These are phyloP conservation scores for Jatropha podagrica DNA, from an alignment of 441 rosid genomes.

Conservation along the genomic window DNA sequence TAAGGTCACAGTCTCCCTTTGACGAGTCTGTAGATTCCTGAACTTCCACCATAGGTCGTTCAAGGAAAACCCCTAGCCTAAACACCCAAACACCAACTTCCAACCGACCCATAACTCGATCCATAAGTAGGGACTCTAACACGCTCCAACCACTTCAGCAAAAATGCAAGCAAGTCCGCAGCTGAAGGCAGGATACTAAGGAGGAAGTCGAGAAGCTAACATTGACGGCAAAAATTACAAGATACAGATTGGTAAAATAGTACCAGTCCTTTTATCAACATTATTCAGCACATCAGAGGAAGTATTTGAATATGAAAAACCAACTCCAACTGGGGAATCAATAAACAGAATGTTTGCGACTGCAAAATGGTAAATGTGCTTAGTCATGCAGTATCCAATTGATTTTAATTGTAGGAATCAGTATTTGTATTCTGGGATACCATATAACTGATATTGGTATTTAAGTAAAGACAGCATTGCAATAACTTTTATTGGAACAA, in stretches of 20 bases:
- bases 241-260: constrained; percentile 24
- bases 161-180: constrained; percentile 64
- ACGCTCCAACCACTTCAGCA: constrained; percentile 89
- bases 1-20: no score
- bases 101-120: no score
- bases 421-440: neutral
- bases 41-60: no score
- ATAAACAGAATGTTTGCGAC: constrained; percentile 80
- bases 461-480: neutral
- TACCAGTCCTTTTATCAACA: constrained; percentile 88
- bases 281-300: constrained; percentile 69
- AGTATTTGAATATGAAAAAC: constrained; percentile 83
- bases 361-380: constrained; percentile 34
- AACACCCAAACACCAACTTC: no score
- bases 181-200: constrained; percentile 44
- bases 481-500: constrained; percentile 7
- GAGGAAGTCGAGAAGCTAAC: constrained; percentile 16
- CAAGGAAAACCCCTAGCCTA: no score
- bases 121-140: no score
- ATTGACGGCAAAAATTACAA: constrained; percentile 12
- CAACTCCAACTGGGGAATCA: constrained; percentile 94
- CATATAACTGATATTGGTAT: no score
- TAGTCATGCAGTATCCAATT: neutral
- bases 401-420: neutral
- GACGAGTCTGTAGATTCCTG: no score